These are phyloP conservation scores for Erodium moschatum DNA, from an alignment of 441 rosid species.

Conservation along the genomic window DNA sequence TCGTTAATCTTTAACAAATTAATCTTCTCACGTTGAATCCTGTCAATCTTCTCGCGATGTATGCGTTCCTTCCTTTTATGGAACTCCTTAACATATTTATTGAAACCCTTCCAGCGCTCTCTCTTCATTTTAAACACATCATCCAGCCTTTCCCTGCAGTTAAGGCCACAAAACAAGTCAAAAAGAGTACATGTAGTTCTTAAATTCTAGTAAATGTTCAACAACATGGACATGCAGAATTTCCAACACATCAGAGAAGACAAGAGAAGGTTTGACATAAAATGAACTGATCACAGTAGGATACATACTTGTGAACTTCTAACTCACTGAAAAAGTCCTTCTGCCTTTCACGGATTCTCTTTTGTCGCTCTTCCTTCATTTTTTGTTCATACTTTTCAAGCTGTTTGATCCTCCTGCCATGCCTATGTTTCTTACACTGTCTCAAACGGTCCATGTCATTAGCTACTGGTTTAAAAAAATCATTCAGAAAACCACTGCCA, in stretches of 20 bases:
- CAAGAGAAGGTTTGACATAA: slow-evolving; percentile 8
- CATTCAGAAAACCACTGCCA: slow-evolving; percentile 65
- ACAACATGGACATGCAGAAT: slow-evolving; percentile 6
- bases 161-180: slow-evolving; percentile 25
- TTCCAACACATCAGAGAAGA: slow-evolving; percentile 1
- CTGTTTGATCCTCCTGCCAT: slow-evolving; percentile 85
- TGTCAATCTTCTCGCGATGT: slow-evolving; percentile 93
- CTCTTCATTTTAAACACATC: slow-evolving; percentile 69
- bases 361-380: slow-evolving; percentile 92
- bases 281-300: slow-evolving; percentile 12
- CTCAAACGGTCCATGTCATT: slow-evolving; percentile 66
- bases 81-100: slow-evolving; percentile 78
- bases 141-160: slow-evolving; percentile 75
- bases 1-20: slow-evolving; percentile 88
- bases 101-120: slow-evolving; percentile 87
- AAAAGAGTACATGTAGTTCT: slow-evolving; percentile 16
- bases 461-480: slow-evolving; percentile 70
- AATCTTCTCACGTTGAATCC: slow-evolving; percentile 93
- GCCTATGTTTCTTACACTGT: slow-evolving; percentile 75
- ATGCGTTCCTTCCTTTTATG: slow-evolving; percentile 86
- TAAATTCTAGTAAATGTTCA: slow-evolving; percentile 4
- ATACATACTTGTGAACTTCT: slow-evolving; percentile 75
- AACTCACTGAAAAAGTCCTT: slow-evolving; percentile 91
- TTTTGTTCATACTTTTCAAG: slow-evolving; percentile 78
- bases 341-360: slow-evolving; percentile 94